Percentiles rank a stretch among this genome's conserved stretches.
Conservation (phyloP, 225 moss, liverwort and hornwort species). For the Pseudoscleropodium purum region DNA sequence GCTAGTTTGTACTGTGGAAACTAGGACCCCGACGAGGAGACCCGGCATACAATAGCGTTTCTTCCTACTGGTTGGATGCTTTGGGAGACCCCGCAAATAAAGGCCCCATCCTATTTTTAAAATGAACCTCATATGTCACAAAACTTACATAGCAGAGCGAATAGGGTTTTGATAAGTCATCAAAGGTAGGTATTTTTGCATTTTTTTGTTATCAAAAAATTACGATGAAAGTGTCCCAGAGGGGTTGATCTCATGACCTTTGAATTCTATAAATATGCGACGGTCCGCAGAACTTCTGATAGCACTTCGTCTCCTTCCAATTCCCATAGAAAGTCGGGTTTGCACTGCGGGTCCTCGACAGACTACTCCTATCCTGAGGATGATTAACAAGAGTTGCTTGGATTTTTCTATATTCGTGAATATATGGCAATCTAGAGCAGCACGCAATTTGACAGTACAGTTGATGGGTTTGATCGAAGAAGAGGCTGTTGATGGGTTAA, state of each 20-base stretch:
- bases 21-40: neutral
- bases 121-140: neutral
- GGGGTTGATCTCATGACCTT: neutral
- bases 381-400: neutral
- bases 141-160: neutral
- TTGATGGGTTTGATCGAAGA: neutral
- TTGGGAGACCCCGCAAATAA: neutral
- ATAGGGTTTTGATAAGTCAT: neutral
- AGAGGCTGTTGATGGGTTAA: neutral
- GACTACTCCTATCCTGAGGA: neutral
- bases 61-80: neutral
- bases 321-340: neutral
- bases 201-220: neutral
- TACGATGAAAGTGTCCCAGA: neutral
- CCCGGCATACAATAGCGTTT: neutral
- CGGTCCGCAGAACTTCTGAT: neutral
- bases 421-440: neutral
- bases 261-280: neutral
- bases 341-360: neutral
- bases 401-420: neutral
- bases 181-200: neutral
- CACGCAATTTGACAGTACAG: neutral
- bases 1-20: neutral
- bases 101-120: neutral
- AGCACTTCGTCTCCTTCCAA: neutral